Base-by-base conservation (phyloP, 2,329 filamentous ascomycete species). In the Claviceps paspali region DNA sequence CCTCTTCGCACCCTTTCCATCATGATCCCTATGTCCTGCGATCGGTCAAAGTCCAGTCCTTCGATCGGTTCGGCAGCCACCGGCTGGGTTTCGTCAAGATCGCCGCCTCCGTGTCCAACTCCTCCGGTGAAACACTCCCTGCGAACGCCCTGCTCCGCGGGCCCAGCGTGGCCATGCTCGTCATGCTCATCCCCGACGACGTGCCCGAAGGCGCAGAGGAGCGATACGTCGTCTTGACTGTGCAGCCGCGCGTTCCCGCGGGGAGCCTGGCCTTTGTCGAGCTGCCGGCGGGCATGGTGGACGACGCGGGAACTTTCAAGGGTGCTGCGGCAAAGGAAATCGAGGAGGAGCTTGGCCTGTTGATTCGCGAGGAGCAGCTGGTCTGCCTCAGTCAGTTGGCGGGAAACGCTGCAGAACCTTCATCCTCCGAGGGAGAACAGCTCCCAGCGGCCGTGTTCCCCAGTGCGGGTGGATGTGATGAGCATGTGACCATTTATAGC, bases 321-420 rank as follows among this genome's bases (percentile, higher is more conserved):
- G 73, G 74, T 18, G 61, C 63, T 0, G 74, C 73, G 2, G 73
- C 73, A 3, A 64, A 61, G 46, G 74, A 79, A 57, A 73, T 79
- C 8, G 43, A 68, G 41, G 73, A 78, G 55, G 74, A 78, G 52
- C 57, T 76, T 2, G 71, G 68, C 11, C 48, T 77, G 9, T 60
- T 58, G 34, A 73, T 77, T 27, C 52, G 55, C 7, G 59, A 62
- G 35, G 51, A 57, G 4, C 56, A 69, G 41, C 50, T 78, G 29
- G 57, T 51, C 2, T 68, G 65, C 41, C 49, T 78, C 36, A 74
- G 64, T 40, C 65, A 74, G 12, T 46, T 76, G 35, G 68, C 65
- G 1, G 48, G 50, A 9, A 50, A 49, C 1, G 47, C 41, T 1
- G 43, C 47, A 9, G 50, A 49, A 2, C 45, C 38, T 1, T 42